Evolutionary conservation across 331 rosid species (phyloP).

Genomic region (Prunus yedoensis): DNA sequence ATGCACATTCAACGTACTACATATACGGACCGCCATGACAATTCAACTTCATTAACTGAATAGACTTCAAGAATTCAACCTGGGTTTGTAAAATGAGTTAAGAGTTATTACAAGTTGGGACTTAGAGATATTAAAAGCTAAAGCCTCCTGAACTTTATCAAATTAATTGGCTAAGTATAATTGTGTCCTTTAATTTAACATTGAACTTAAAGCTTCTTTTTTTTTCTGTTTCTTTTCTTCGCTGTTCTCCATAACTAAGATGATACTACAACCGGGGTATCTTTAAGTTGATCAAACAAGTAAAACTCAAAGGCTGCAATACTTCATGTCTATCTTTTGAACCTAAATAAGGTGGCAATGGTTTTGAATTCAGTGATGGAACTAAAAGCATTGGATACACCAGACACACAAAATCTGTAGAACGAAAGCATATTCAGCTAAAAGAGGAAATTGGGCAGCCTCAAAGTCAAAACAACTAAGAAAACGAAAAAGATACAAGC

Average conservation of each 20-base stretch:
- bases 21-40: background rate
- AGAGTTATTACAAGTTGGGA: background rate
- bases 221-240: background rate
- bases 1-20: slow-evolving; percentile 4
- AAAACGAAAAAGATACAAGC: background rate
- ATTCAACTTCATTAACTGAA: slow-evolving; percentile 2
- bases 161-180: background rate
- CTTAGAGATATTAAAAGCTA: background rate
- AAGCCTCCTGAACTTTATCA: background rate
- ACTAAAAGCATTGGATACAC: background rate
- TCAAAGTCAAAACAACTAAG: background rate
- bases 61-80: background rate
- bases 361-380: background rate
- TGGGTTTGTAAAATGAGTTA: background rate
- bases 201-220: background rate
- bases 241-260: background rate
- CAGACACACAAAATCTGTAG: background rate
- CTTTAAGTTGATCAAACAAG: background rate
- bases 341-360: background rate
- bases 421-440: background rate
- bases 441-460: background rate
- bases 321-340: background rate
- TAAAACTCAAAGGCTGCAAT: background rate
- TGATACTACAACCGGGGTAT: background rate
- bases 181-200: background rate